These are phyloP conservation scores for Azolla pinnata DNA, from an alignment of 75 land plant species.

Conservation along the genomic window DNA sequence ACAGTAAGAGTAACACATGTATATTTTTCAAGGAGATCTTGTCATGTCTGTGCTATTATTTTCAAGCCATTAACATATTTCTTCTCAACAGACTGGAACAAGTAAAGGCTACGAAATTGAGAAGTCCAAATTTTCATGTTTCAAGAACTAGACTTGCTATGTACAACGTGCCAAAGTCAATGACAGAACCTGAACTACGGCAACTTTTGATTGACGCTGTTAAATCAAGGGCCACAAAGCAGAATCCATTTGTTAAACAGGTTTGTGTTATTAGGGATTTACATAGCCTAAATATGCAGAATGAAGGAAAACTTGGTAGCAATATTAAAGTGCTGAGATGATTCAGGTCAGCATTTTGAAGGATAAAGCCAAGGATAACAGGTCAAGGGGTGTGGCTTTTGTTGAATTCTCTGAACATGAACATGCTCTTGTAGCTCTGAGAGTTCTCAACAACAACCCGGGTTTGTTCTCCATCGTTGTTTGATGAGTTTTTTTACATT, in stretches of 20 bases:
- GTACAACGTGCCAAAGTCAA: slow-evolving; percentile 80
- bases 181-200: slow-evolving; percentile 60
- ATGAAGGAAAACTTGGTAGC: too few species aligned
- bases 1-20: slow-evolving; percentile 25
- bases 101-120: slow-evolving; percentile 57
- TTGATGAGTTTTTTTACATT: background rate
- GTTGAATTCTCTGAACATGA: slow-evolving; percentile 88
- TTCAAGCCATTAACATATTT: background rate
- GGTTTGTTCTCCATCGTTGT: slow-evolving; percentile 26
- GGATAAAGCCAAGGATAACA: slow-evolving; percentile 43
- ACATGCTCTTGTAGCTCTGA: slow-evolving; percentile 90
- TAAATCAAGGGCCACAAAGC: slow-evolving; percentile 74
- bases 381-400: slow-evolving; percentile 84
- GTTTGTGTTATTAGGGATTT: slow-evolving; percentile 16
- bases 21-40: background rate
- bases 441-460: slow-evolving; percentile 97
- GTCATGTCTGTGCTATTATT: background rate
- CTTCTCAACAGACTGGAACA: slow-evolving; percentile 44
- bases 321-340: too few species aligned
- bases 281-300: too few species aligned
- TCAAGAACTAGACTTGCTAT: slow-evolving; percentile 81
- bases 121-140: slow-evolving; percentile 89
- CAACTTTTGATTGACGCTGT: slow-evolving; percentile 68
- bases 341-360: slow-evolving; percentile 83
- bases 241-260: slow-evolving; percentile 82